Evolutionary conservation across 768 basidiomycete species (phyloP).

Genomic region (Pisolithus orientalis): DNA sequence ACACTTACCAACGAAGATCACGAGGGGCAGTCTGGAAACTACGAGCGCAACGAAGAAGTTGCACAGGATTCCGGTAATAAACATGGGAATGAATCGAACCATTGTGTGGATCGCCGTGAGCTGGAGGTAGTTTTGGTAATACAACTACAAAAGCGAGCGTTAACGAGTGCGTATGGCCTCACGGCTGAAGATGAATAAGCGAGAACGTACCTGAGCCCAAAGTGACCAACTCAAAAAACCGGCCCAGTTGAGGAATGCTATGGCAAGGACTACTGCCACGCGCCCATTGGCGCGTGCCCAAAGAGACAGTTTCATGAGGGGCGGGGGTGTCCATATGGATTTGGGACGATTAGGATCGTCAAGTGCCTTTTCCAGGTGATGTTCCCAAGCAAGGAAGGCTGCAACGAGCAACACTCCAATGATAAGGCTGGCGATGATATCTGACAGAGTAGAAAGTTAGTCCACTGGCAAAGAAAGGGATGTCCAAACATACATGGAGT

Average conservation of each 20-base stretch:
- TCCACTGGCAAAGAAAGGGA: constrained; percentile 4
- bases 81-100: constrained; percentile 66
- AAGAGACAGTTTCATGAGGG: constrained; percentile 56
- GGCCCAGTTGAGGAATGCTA: constrained; percentile 63
- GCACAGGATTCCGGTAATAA: constrained; percentile 54
- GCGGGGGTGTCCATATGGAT: constrained; percentile 42
- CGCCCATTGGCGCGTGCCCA: constrained; percentile 60
- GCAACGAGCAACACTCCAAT: constrained; percentile 50
- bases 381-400: constrained; percentile 62
- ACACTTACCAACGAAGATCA: constrained; percentile 48
- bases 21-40: constrained; percentile 48
- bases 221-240: constrained; percentile 50
- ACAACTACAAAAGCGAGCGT: constrained; percentile 37
- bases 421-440: constrained; percentile 67
- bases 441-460: constrained; percentile 28
- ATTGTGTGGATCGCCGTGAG: constrained; percentile 56
- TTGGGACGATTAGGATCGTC: constrained; percentile 9
- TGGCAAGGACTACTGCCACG: constrained; percentile 52
- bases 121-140: constrained; percentile 60
- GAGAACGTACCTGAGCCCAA: constrained; percentile 36
- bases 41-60: constrained; percentile 61
- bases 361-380: constrained; percentile 41
- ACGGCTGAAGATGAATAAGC: neutral
- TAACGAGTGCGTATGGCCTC: too few species aligned
- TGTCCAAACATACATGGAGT: constrained; percentile 40